These are phyloP conservation scores for Smallanthus sonchifolius DNA, from an alignment of 129 eudicot genomes.

Conservation along the genomic window DNA sequence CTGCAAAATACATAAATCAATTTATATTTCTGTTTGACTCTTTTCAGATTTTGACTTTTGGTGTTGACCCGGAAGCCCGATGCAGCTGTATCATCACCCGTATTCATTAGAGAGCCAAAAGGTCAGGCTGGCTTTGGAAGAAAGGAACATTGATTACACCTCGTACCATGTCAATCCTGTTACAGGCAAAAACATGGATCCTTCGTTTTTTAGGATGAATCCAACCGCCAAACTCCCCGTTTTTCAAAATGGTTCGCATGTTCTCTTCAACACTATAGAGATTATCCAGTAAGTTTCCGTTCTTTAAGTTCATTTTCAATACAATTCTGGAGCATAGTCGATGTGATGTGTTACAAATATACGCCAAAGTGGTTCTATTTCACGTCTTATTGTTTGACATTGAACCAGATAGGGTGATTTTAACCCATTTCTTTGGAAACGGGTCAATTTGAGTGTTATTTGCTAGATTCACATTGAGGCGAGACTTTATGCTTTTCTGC, in stretches of 20 bases:
- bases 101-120: conserved; percentile 90
- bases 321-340: not conserved
- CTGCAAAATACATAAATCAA: not conserved
- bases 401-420: conserved; percentile 1
- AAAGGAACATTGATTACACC: conserved; percentile 76
- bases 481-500: no score
- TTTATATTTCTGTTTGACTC: not conserved
- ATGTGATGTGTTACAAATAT: not conserved
- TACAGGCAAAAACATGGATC: conserved; percentile 80
- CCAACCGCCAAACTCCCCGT: conserved; percentile 81
- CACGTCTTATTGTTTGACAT: not conserved
- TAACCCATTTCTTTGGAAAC: not conserved
- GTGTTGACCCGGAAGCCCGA: conserved; percentile 21
- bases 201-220: conserved; percentile 75
- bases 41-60: conserved; percentile 18
- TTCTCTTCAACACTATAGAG: conserved; percentile 68
- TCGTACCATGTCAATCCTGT: conserved; percentile 83
- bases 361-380: not conserved
- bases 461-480: not conserved
- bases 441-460: not conserved
- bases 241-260: conserved; percentile 84
- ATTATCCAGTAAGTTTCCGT: conserved; percentile 68
- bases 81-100: conserved; percentile 97
- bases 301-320: not conserved
- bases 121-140: conserved; percentile 90